Base-by-base conservation (phyloP, 2,329 filamentous ascomycete species). In the Fusarium sp. region DNA sequence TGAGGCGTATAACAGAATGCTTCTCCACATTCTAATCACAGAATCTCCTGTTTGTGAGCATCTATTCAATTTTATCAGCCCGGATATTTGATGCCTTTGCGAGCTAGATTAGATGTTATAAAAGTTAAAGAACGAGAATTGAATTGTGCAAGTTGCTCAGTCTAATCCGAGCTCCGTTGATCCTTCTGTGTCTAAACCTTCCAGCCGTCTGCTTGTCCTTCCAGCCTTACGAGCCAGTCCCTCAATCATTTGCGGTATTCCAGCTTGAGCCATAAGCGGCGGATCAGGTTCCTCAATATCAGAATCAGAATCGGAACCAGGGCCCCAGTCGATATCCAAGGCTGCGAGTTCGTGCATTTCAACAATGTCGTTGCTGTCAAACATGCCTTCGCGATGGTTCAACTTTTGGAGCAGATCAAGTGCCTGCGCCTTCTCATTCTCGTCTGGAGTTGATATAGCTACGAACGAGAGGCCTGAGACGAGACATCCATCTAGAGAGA, bases 311-410 rank as follows among this genome's bases (percentile, higher is more conserved):
- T 54, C 60, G 26, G 35, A 64, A 3, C 15, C 54, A 32, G 20
- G 27, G 4, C 14, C 42, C 27, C 33, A 42, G 8, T 63, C 17
- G 5, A 44, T 54, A 12, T 49, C 62, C 42, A 64, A 37, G 2
- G 41, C 49, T 40, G 18, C 10, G 5, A 62, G 15, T 6, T 18
- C 30, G 5, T 62, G 50, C 63, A 62, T 49, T n/a, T 50, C 64
- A 6, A 48, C 33, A 14, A 67, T 48, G 15, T 67, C 63, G n/a
- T 62, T 67, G 20, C 64, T 61, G 12, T 63, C 64, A 1, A 48
- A 62, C 2, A 50, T 67, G 6, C 63, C 63, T n/a, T 66, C 52
- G 3, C 61, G 38, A 45, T 66, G 63, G 10, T 66, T 20, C 4
- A 66, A 1, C 1, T 32, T 33, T 3, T 8, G 12, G 2, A 66